Conservation (phyloP, 2,329 filamentous ascomycete species). For the Leptographium flavum region DNA sequence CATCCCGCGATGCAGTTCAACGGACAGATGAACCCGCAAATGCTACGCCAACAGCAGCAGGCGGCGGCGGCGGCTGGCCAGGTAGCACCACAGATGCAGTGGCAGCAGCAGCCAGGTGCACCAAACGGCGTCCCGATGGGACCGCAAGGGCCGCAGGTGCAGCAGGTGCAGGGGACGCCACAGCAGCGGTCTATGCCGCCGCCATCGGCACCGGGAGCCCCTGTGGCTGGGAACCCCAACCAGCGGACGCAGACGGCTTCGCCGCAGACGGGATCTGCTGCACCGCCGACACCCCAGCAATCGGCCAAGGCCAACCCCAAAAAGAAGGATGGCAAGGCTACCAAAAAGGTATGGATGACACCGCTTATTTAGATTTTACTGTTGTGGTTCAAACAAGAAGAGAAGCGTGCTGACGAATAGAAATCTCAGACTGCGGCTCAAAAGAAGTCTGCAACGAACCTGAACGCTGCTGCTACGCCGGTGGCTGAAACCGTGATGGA, state of each 20-base stretch:
- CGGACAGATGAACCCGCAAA: slow-evolving; percentile 45
- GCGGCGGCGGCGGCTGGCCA: slow-evolving; percentile 1
- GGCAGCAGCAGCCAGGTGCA: slow-evolving; percentile 28
- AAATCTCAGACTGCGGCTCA: slow-evolving; percentile 33
- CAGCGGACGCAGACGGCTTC: slow-evolving; percentile 44
- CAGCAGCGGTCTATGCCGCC: slow-evolving; percentile 59
- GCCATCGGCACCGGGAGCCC: slow-evolving; percentile 40
- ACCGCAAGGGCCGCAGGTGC: slow-evolving; percentile 20
- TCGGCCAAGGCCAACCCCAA: slow-evolving; percentile 60
- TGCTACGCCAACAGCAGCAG: slow-evolving; percentile 24
- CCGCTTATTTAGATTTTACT: neutral
- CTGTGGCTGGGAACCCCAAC: slow-evolving; percentile 27
- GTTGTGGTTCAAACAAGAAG: neutral
- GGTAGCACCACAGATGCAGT: slow-evolving; percentile 30
- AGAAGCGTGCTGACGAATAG: slow-evolving; percentile 5
- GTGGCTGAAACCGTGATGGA: slow-evolving; percentile 40
- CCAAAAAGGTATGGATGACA: slow-evolving; percentile 46
- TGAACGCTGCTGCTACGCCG: slow-evolving; percentile 38
- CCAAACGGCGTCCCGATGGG: slow-evolving; percentile 28
- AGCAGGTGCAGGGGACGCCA: slow-evolving; percentile 51
- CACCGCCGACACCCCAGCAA: slow-evolving; percentile 65
- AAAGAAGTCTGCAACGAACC: slow-evolving; percentile 49
- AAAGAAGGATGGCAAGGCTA: slow-evolving; percentile 56
- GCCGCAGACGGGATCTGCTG: slow-evolving; percentile 48
- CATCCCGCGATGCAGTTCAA: slow-evolving; percentile 46